Evolutionary conservation across 1,139 yeast genomes (phyloP).

Genomic region (Lodderomyces jiufengensis): DNA sequence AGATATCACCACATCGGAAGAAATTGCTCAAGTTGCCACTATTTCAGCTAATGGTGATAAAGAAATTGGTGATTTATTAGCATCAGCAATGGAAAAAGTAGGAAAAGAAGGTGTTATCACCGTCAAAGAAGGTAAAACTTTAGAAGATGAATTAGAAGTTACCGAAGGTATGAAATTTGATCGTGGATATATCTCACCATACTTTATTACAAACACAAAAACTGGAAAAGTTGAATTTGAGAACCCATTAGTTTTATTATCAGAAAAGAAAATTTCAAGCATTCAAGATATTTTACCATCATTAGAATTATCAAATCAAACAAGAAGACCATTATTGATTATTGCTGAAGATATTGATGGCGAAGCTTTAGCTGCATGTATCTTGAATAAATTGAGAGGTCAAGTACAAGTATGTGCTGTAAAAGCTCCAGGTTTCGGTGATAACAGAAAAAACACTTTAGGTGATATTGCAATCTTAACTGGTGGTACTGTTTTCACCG

Average conservation of each 20-base stretch:
- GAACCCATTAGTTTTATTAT: constrained; percentile 83
- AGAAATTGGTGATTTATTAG: constrained; percentile 91
- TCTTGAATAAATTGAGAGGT: constrained; percentile 96
- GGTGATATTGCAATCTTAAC: constrained; percentile 97
- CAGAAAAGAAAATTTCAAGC: constrained; percentile 93
- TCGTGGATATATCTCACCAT: constrained; percentile 97
- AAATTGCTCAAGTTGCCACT: constrained; percentile 98
- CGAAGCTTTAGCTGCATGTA: constrained; percentile 98
- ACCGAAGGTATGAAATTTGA: constrained; percentile 99
- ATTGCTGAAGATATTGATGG: constrained; percentile 98
- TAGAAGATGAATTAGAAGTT: constrained; percentile 94
- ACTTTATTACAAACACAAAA: constrained; percentile 95
- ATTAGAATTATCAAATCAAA: constrained; percentile 88
- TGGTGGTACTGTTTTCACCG: constrained; percentile 98
- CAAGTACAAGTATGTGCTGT: constrained; percentile 98
- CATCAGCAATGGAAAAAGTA: constrained; percentile 98
- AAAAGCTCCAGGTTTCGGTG: constrained; percentile 99
- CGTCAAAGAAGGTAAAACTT: constrained; percentile 93
- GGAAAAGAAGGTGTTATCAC: constrained; percentile 99
- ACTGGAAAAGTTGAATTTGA: constrained; percentile 97
- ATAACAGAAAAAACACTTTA: constrained; percentile 95
- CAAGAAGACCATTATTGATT: constrained; percentile 92
- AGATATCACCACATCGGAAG: constrained; percentile 95
- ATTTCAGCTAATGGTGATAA: constrained; percentile 96
- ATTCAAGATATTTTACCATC: constrained; percentile 94